Base-by-base conservation (phyloP, 495 filamentous ascomycete genomes). In the Hypoxylon trugodes region DNA sequence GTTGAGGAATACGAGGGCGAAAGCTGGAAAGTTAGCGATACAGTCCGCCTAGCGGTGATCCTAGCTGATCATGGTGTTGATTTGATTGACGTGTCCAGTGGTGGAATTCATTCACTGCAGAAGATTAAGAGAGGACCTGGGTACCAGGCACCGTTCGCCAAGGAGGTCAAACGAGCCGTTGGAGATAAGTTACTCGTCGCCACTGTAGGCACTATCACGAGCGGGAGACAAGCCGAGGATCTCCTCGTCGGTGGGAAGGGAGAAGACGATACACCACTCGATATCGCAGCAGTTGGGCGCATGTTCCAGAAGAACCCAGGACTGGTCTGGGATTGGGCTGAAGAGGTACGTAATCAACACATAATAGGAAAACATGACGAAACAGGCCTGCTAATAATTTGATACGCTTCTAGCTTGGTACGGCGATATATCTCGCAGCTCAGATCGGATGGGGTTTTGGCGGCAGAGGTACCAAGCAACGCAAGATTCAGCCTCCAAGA, bases 241-340 rank as follows among this genome's bases (percentile, higher is more conserved):
- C 36, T 77, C 19, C 65, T 89, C 15, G 78, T 83, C 32, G 81
- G 84, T 6, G 75, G 62, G 0, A 35, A 33, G 0, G 57, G 33
- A 2, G 48, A 40, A 0, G 57, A 57, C 6, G 70, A 73, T 13
- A 65, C 65, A 26, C 68, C 72, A 7, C 59, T 90, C 12, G 89
- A 91, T 68, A 69, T 87, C 13, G 81, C 82, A 1, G 72, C 86
- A 9, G 82, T 81, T 8, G 89, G 87, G 0, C 73, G 89, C 4
- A 77, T 77, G 50, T 92, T 91, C 73, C 87, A 87, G 70, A 89
- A 87, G 76, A 85, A 91, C 65, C 87, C 88, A 0, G 82, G 83
- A 0, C 68, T 90, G 21, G 86, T 89, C 45, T 90, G 87, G 82
- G 63, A 75, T 0, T 90, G 81, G 77, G 89, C 87, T 1, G 84